Evolutionary conservation across 1,284 basidiomycete genomes (phyloP).

Genomic region (Thelephora terrestris): DNA sequence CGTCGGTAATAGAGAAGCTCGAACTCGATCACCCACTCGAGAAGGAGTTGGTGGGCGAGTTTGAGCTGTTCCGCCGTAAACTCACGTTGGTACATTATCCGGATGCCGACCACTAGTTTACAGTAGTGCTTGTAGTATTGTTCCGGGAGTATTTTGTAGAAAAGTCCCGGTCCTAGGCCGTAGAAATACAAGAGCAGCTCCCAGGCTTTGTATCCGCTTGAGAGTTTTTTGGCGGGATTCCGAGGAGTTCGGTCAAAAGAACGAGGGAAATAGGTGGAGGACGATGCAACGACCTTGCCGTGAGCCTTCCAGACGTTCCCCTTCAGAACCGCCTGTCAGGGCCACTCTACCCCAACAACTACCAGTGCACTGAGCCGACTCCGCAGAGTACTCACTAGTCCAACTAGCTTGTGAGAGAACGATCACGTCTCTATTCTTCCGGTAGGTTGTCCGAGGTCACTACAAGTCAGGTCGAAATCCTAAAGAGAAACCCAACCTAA

Average conservation of each 20-base stretch:
- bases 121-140: no score
- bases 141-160: no score
- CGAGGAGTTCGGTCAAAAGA: constrained; percentile 21
- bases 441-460: no score
- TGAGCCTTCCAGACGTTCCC: constrained; percentile 25
- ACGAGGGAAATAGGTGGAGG: constrained; percentile 15
- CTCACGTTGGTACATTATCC: constrained; percentile 9
- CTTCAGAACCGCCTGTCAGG: no score
- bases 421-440: no score
- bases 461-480: no score
- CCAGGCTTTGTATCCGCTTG: constrained; percentile 22
- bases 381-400: no score
- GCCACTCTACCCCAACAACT: no score
- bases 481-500: no score
- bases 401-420: no score
- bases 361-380: no score
- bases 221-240: constrained; percentile 21
- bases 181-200: constrained; percentile 18
- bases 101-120: constrained; percentile 10
- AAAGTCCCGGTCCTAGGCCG: no score
- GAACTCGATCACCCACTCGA: constrained; percentile 11
- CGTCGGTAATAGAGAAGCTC: constrained; percentile 16
- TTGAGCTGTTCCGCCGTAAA: constrained; percentile 7
- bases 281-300: constrained; percentile 15
- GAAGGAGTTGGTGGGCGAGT: constrained; percentile 2